Evolutionary conservation across 148 eudicot genomes (phyloP), one percentile per base, ranked within the genome.

Genomic region (Bassia scoparia): DNA sequence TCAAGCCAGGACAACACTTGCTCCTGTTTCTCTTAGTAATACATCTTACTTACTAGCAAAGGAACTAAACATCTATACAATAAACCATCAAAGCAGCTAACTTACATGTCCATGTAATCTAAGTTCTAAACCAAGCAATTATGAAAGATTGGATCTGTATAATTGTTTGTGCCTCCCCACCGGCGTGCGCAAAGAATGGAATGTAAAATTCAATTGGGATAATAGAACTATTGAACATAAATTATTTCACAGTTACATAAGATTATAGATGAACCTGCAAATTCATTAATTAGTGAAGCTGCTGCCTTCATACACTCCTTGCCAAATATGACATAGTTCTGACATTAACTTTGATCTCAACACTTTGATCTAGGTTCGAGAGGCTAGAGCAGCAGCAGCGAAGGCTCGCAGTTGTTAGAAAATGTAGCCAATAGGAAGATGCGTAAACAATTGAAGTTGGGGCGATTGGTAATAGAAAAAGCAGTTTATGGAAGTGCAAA

Each of bases 351-450:
- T 48, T 10, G 17, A 17, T 67, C 50, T 69, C 21, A n/a, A 34
- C 53, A 34, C 58, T 65, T 71, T 43, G 34, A 56, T 77, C 44
- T 76, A 95, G 99, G 99, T 95, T 76, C 83, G 50, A 74, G 89
- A 91, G 85, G 88, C 96, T 37, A 88, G 79, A 78, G 84, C 81
- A 67, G 87, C 96, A 78, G 97, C 99, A 23, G 84, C 86, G 81
- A 91, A 95, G 88, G 90, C 99, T 76, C 99, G 65, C 85, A 88
- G 56, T 81, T 95, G 62, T 81, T 95, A 61, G 83, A 80, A 81
- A 92, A 78, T 80, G 96, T 95, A 33, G 89, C 99, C 69, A 80
- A 80, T 68, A 87, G 99, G 81, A 95, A 95, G 72, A 89, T 73
- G 71, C 87, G 64, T 76, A 88, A 71, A 80, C 97, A 90, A 78